Percentiles rank a stretch among this genome's conserved stretches.
Conservation (phyloP, 2,329 filamentous ascomycete species). For the Aspergillus pseudoterreus region DNA sequence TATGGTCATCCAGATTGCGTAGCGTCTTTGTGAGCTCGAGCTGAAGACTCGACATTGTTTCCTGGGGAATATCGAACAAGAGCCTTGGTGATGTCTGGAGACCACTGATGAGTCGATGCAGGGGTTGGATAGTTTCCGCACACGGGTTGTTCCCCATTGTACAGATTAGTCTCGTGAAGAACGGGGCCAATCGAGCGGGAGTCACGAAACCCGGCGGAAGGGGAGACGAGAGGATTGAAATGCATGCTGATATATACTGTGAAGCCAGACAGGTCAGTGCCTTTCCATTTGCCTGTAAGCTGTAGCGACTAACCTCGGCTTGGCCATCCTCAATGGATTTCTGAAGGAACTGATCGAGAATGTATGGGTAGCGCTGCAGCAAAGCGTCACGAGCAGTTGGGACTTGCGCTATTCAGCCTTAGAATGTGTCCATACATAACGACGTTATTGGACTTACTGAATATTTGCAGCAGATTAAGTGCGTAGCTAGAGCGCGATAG, state of each 20-base stretch:
- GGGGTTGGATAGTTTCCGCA: constrained; percentile 28
- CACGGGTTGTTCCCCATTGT: constrained; percentile 28
- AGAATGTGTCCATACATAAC: constrained; percentile 4
- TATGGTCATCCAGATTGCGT: constrained; percentile 37
- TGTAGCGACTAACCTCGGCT: constrained; percentile 24
- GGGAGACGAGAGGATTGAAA: constrained; percentile 32
- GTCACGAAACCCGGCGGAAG: constrained; percentile 24
- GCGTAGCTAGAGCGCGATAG: constrained; percentile 51
- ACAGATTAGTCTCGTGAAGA: constrained; percentile 30
- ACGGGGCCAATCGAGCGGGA: constrained; percentile 31
- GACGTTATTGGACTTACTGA: constrained; percentile 38
- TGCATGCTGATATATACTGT: constrained; percentile 30
- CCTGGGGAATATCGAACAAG: constrained; percentile 27
- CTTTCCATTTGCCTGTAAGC: not conserved
- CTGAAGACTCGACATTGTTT: constrained; percentile 36
- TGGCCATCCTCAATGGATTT: constrained; percentile 25
- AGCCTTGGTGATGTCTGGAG: constrained; percentile 24
- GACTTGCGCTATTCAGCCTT: constrained; percentile 23
- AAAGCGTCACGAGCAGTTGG: constrained; percentile 29
- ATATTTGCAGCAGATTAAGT: constrained; percentile 46
- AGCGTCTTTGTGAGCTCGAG: constrained; percentile 33
- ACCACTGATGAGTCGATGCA: constrained; percentile 32
- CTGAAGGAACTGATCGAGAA: constrained; percentile 35
- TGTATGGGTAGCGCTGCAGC: constrained; percentile 27
- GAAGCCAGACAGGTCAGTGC: not conserved